Conservation (phyloP, 169 alveolate species). For the Plasmodium sp. region DNA sequence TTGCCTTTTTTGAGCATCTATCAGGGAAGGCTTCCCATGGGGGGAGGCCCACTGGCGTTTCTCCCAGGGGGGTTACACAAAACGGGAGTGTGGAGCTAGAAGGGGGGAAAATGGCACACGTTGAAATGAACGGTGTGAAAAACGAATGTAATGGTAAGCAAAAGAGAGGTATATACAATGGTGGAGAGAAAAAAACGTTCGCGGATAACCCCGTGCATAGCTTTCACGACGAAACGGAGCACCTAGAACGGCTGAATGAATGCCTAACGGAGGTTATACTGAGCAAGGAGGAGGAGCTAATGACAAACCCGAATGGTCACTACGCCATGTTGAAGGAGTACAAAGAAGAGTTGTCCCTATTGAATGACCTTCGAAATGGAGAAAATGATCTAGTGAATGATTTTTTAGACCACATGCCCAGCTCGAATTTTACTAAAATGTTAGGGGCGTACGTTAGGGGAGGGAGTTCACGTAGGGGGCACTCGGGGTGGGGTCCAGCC, state of each 20-base stretch:
- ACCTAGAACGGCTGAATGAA: conserved; percentile 20
- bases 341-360: conserved; percentile 41
- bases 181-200: background rate
- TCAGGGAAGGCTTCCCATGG: background rate
- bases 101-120: background rate
- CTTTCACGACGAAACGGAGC: conserved; percentile 33
- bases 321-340: conserved; percentile 15
- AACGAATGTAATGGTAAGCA: background rate
- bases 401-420: conserved; percentile 17
- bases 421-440: background rate
- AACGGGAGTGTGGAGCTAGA: background rate
- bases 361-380: conserved; percentile 20
- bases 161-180: background rate
- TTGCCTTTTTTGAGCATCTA: background rate
- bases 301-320: conserved; percentile 1
- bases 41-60: background rate
- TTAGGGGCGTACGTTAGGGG: conserved; percentile 10
- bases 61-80: background rate
- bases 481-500: background rate
- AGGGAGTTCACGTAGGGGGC: background rate
- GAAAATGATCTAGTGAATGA: conserved; percentile 16
- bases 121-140: background rate
- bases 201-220: background rate
- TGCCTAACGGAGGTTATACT: background rate
- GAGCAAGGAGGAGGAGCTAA: background rate